phyloP scores from a whole-genome alignment of 768 basidiomycete genomes.

The Suillus spraguei region DNA sequence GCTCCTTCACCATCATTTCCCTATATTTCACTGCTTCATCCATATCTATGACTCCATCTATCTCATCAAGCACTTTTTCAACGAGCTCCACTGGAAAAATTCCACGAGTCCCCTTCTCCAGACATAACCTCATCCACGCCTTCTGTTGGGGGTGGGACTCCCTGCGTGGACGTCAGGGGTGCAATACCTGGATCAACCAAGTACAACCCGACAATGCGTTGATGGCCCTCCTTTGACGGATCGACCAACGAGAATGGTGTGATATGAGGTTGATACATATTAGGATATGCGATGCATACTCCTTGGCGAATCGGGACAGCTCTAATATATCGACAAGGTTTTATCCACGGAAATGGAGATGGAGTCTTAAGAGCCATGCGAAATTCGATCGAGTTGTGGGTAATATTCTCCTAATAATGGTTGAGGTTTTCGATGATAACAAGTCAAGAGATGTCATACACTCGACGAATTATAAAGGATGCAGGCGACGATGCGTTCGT shows the following conservation, averaged over 20 bases:
- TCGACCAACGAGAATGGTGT: slow-evolving; percentile 44
- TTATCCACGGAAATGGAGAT: slow-evolving; percentile 42
- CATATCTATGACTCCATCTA: slow-evolving; percentile 42
- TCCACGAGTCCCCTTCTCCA: slow-evolving; percentile 25
- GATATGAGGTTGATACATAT: slow-evolving; percentile 54
- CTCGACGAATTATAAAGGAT: slow-evolving; percentile 42
- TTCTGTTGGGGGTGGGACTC: slow-evolving; percentile 54
- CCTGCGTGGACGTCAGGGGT: slow-evolving; percentile 43
- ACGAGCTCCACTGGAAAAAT: slow-evolving; percentile 39
- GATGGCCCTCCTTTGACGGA: slow-evolving; percentile 41
- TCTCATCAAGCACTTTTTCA: slow-evolving; percentile 39
- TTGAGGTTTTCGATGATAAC: neutral
- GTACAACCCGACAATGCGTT: slow-evolving; percentile 46
- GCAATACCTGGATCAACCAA: slow-evolving; percentile 51
- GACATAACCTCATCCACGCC: slow-evolving; percentile 42
- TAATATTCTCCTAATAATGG: slow-evolving; percentile 46
- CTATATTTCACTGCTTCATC: slow-evolving; percentile 40
- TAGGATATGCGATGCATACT: slow-evolving; percentile 52
- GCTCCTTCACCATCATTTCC: slow-evolving; percentile 34
- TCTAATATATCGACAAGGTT: slow-evolving; percentile 50
- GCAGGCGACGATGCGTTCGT: slow-evolving; percentile 52
- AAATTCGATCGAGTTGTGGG: slow-evolving; percentile 39
- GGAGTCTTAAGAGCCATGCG: slow-evolving; percentile 56
- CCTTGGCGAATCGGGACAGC: slow-evolving; percentile 38
- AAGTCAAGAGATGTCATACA: slow-evolving; percentile 33